Evolutionary conservation across 2,329 filamentous ascomycete species (phyloP).

Genomic region (Daldinia sp.): DNA sequence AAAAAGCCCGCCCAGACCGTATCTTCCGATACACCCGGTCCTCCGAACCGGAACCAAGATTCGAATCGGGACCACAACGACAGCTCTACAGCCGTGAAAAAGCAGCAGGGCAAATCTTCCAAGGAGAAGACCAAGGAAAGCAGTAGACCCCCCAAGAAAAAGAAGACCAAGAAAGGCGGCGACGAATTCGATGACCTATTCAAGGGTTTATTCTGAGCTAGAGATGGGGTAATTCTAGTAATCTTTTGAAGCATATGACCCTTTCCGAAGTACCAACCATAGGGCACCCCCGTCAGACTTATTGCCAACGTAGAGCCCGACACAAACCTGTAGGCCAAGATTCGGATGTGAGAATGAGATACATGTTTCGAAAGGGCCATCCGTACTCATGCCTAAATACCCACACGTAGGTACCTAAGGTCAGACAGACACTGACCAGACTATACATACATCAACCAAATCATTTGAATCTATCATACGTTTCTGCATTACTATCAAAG

Average conservation of each 20-base stretch:
- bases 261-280: no score
- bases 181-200: conserved; percentile 81
- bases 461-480: background rate
- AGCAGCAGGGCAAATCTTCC: conserved; percentile 24
- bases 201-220: conserved; percentile 59
- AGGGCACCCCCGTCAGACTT: no score
- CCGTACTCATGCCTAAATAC: no score
- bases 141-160: conserved; percentile 38
- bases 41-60: background rate
- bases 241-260: background rate
- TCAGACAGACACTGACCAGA: no score
- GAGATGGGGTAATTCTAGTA: background rate
- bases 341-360: no score
- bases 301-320: no score
- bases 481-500: conserved; percentile 7
- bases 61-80: background rate
- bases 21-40: background rate
- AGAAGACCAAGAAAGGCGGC: conserved; percentile 63
- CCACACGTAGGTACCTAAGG: no score
- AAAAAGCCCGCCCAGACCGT: background rate
- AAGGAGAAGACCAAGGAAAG: conserved; percentile 36
- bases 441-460: no score
- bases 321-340: no score
- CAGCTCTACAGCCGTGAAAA: conserved; percentile 43
- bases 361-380: no score